Evolutionary conservation across 2,329 filamentous ascomycete genomes (phyloP).

Genomic region (Pseudogymnoascus sp.): DNA sequence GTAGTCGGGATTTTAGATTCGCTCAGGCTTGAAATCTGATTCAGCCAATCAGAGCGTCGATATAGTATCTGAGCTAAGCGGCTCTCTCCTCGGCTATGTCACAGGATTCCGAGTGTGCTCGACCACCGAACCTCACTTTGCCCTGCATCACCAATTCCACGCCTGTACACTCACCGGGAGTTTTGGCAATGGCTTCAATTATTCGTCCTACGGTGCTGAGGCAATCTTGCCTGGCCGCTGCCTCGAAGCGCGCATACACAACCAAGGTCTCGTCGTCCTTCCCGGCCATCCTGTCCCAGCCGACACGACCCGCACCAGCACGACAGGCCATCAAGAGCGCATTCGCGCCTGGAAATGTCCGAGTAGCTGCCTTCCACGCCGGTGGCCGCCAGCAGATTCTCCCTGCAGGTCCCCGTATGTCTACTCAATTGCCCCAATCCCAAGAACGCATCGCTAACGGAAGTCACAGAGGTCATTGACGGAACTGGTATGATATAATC

Average conservation of each 20-base stretch:
- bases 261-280: slow-evolving; percentile 30
- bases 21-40: slow-evolving; percentile 17
- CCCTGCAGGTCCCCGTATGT: slow-evolving; percentile 78
- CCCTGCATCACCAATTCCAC: not conserved
- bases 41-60: slow-evolving; percentile 15
- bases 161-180: slow-evolving; percentile 1
- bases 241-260: slow-evolving; percentile 38
- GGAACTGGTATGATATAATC: slow-evolving; percentile 57
- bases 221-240: slow-evolving; percentile 36
- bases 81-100: slow-evolving; percentile 7
- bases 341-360: slow-evolving; percentile 35
- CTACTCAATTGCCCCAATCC: not conserved
- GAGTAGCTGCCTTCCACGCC: slow-evolving; percentile 79
- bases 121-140: slow-evolving; percentile 4
- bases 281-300: slow-evolving; percentile 28
- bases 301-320: slow-evolving; percentile 22
- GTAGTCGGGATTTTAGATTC: slow-evolving; percentile 13
- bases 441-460: slow-evolving; percentile 36
- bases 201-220: slow-evolving; percentile 43
- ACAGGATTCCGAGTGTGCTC: slow-evolving; percentile 5
- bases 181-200: slow-evolving; percentile 41
- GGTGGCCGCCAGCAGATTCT: slow-evolving; percentile 69
- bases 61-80: not conserved
- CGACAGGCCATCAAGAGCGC: slow-evolving; percentile 22
- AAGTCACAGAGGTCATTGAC: slow-evolving; percentile 57